Evolutionary conservation across 805 yeast genomes (phyloP), one percentile per base, ranked within the genome.

Genomic region (Priceomyces medius): DNA sequence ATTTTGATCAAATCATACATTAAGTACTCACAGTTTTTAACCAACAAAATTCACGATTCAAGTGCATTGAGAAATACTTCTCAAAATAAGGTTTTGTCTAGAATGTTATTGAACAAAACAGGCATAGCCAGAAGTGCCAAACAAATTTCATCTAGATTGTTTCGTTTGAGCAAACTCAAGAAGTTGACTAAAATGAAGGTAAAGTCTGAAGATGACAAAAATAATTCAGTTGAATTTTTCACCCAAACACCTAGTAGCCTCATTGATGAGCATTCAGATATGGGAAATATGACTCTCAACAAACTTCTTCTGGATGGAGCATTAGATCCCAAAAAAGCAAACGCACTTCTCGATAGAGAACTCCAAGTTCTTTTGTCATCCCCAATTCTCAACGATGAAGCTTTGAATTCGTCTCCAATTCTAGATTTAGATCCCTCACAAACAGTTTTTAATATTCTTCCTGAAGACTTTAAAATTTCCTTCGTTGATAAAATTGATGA

Each of bases 21-120:
- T 27, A 68, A 68, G 44, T 69, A 61, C 44, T 56, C 56, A 17
- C 51, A 56, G 12, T 68, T 65, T 47, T 55, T 56, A 38, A 58
- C 56, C 10, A 54, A 54, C 38, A 61, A 57, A 20, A 40, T 47
- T 10, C 42, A 43, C 7, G 48, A 53, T 20, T 44, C 61, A 0
- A 43, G 56, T 7, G 47, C 59, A 6, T 53, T 65, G 43, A 63
- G 58, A 35, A 58, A 59, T 34, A 57, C 71, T 12, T 58, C 68
- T 4, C 73, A 67, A 44, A 68, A 68, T 47, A 69, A 67, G 43
- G 61, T 67, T 10, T 51, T 70, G 32, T 65, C 73, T 3, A 54
- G 72, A 36, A 67, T 70, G 73, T 44, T 70, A 23, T 54, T 54
- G 20, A 61, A 61, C 44, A 65, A 60, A 45, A 60, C 72, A 6